Base-by-base conservation (phyloP, 78 protist genomes). In the Dictyostelium firmibasis region DNA sequence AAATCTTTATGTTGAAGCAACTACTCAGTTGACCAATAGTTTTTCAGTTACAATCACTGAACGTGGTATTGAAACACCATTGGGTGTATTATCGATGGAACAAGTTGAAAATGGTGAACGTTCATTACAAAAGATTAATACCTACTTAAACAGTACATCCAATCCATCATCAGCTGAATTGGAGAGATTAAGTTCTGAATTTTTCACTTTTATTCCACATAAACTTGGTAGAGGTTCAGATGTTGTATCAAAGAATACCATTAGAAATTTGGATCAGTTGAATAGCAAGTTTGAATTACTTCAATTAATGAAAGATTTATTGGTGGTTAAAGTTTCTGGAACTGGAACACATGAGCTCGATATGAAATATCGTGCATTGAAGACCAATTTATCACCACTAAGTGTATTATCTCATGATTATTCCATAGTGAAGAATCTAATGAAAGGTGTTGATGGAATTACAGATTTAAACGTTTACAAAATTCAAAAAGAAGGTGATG, bases 271-370 rank as follows among this genome's bases (percentile, higher is more conserved):
- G 4, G 78, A 83, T 57, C 76, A 43, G 36, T 60, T 92, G 9
- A 47, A 33, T 62, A 43, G 16, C 23, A 92, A 92, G 57, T 79
- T 85, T 16, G 92, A 84, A n/a, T 67, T 92, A 25, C 76, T 92
- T 29, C 96, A 92, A 83, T 85, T 92, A 10, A 92, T 92, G 96
- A 81, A 83, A 69, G 96, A 92, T 92, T 50, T 92, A 2, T 9
- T 92, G n/a, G 29, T 20, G 1, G 77, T 92, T 25, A 84, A 92
- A 44, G 78, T 44, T 5, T 18, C 53, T 18, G 27, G 36, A 5
- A 41, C 60, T 27, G 38, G 74, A 20, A 85, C 84, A 7, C 10
- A 27, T n/a, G 79, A 41, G 16, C 35, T 33, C 20, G 74, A 60
- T 72, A 74, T 92, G 93, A 57, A 92, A 38, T 92, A 86, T 57